These are phyloP conservation scores for Petunia hybrid DNA, from an alignment of 305 asterid species.

Conservation along the genomic window DNA sequence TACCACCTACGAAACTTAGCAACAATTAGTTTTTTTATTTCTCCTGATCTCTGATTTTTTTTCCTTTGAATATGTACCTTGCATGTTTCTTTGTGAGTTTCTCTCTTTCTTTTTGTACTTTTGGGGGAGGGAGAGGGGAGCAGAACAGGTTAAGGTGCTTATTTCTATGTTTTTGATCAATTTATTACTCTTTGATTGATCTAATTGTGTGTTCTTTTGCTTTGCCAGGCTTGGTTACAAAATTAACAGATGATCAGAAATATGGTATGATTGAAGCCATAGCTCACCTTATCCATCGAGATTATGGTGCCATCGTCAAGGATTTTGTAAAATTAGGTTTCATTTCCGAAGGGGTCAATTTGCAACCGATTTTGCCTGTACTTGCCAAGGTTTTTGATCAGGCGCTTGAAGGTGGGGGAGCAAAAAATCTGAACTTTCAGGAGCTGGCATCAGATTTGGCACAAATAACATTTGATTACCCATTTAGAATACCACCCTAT, in stretches of 20 bases:
- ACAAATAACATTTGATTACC: constrained; percentile 97
- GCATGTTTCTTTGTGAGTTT: neutral
- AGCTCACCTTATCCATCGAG: constrained; percentile 98
- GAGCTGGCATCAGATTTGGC: constrained; percentile 98
- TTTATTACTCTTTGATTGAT: constrained; percentile 2
- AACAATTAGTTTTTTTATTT: neutral
- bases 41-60: neutral
- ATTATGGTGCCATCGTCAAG: constrained; percentile 91
- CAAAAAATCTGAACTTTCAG: constrained; percentile 92
- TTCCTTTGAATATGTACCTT: neutral
- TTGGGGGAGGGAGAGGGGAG: constrained; percentile 2
- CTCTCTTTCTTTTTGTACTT: neutral
- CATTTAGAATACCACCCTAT: constrained; percentile 95
- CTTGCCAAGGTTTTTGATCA: constrained; percentile 98
- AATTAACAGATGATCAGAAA: constrained; percentile 93
- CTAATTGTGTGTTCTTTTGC: constrained; percentile 19
- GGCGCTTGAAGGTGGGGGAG: constrained; percentile 99
- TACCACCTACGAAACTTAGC: neutral
- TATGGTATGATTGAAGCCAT: constrained; percentile 99
- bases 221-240: constrained; percentile 89
- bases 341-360: constrained; percentile 91
- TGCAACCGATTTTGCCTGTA: constrained; percentile 95
- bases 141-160: constrained; percentile 13
- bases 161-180: neutral
- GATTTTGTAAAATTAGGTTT: constrained; percentile 94